phyloP scores from a whole-genome alignment of 495 filamentous ascomycete genomes.

The Recurvomyces mirabilis region DNA sequence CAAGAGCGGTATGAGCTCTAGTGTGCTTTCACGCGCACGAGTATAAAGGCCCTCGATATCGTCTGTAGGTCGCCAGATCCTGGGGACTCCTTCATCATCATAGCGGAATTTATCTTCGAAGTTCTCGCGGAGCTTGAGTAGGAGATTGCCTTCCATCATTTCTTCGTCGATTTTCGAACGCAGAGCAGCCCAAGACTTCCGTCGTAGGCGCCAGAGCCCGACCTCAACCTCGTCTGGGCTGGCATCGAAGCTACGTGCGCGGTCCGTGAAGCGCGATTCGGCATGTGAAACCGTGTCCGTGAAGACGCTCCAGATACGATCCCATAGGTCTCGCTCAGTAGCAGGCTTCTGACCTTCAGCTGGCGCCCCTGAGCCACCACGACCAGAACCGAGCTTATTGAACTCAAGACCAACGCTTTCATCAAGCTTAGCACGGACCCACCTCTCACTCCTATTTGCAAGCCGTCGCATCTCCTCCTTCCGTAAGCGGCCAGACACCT shows the following conservation, averaged over 20 bases:
- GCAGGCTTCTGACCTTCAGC: conserved; percentile 61
- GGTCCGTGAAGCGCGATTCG: conserved; percentile 69
- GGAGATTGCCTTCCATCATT: conserved; percentile 90
- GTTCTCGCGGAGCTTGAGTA: conserved; percentile 92
- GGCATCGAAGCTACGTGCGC: conserved; percentile 87
- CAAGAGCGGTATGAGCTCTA: conserved; percentile 79
- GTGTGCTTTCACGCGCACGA: conserved; percentile 75
- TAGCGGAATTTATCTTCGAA: conserved; percentile 99
- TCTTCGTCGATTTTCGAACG: conserved; percentile 90
- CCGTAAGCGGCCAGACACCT: conserved; percentile 68
- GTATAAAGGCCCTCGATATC: conserved; percentile 96
- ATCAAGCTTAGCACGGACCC: conserved; percentile 74
- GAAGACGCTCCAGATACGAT: conserved; percentile 87
- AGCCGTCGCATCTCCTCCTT: conserved; percentile 93
- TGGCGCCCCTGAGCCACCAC: conserved; percentile 67
- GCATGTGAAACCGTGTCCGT: conserved; percentile 75
- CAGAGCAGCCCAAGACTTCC: conserved; percentile 88
- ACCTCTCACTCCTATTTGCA: conserved; percentile 79
- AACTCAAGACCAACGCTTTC: conserved; percentile 90
- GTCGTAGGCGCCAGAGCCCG: conserved; percentile 79
- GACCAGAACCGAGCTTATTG: conserved; percentile 80
- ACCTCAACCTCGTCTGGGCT: conserved; percentile 84
- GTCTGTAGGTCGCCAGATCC: conserved; percentile 94
- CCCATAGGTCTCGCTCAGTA: conserved; percentile 81
- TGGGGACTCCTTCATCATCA: conserved; percentile 83